These are phyloP conservation scores for Solanum pennellii DNA, from an alignment of 257 asterid genomes.

Conservation along the genomic window DNA sequence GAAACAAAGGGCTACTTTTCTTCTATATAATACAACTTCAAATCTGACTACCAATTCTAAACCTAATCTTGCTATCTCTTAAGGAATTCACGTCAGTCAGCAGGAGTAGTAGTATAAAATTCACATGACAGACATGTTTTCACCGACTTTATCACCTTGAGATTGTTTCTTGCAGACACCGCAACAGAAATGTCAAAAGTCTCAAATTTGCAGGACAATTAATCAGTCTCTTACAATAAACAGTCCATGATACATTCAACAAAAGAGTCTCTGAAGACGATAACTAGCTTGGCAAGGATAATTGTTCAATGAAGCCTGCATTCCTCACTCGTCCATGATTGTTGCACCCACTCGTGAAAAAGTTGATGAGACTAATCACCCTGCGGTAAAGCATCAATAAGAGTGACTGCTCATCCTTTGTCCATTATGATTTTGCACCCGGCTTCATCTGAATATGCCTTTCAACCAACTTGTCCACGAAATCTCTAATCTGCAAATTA, in stretches of 20 bases:
- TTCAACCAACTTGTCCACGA: conserved; percentile 87
- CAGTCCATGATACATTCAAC: neutral
- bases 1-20: conserved; percentile 35
- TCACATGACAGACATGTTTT: conserved; percentile 19
- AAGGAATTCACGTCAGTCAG: conserved; percentile 23
- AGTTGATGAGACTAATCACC: conserved; percentile 2
- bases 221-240: neutral
- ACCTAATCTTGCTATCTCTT: conserved; percentile 19
- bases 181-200: neutral
- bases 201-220: neutral
- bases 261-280: neutral
- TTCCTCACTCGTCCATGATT: neutral
- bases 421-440: conserved; percentile 39
- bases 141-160: conserved; percentile 25
- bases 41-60: conserved; percentile 32
- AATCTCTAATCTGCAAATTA: conserved; percentile 79
- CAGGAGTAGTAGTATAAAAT: conserved; percentile 25
- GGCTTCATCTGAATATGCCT: conserved; percentile 63
- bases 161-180: conserved; percentile 3
- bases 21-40: conserved; percentile 52
- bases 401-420: neutral
- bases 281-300: neutral
- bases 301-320: neutral
- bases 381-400: conserved; percentile 6
- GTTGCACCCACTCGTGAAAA: neutral